Percentiles rank a stretch among this genome's conserved stretches.
Evolutionary conservation across 2,329 filamentous ascomycete genomes (phyloP).

Genomic region (Pseudonectria foliicola): DNA sequence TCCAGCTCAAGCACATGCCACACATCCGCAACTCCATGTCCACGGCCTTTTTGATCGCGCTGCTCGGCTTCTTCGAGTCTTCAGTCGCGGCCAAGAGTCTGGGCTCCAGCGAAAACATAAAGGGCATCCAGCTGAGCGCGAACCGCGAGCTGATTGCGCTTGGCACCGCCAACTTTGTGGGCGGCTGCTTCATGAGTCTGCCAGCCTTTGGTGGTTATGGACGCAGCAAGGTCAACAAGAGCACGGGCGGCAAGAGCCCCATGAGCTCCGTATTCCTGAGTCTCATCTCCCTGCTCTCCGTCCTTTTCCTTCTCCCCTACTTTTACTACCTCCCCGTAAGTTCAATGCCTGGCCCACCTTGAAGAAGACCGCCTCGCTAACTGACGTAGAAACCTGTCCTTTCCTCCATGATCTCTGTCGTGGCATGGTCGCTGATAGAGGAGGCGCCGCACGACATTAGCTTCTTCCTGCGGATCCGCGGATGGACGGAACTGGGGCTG

Average conservation of each 20-base stretch:
- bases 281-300: conserved; percentile 71
- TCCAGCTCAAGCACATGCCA: conserved; percentile 65
- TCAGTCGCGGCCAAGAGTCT: conserved; percentile 93
- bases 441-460: conserved; percentile 87
- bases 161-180: conserved; percentile 83
- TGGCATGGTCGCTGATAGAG: conserved; percentile 90
- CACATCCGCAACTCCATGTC: conserved; percentile 82
- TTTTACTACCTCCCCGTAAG: conserved; percentile 93
- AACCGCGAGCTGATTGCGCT: conserved; percentile 92
- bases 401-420: conserved; percentile 88
- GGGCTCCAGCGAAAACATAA: conserved; percentile 61
- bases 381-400: conserved; percentile 74
- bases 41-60: conserved; percentile 85
- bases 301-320: conserved; percentile 77
- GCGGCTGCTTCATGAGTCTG: conserved; percentile 84
- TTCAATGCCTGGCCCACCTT: conserved; percentile 12
- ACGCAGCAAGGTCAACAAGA: conserved; percentile 88
- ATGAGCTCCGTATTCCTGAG: conserved; percentile 89
- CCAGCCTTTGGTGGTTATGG: conserved; percentile 96
- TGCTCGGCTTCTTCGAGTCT: conserved; percentile 97
- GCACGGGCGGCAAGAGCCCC: conserved; percentile 84
- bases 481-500: conserved; percentile 76
- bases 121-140: conserved; percentile 75
- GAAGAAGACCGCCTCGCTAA: neutral
- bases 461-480: conserved; percentile 81